A percentile compares a stretch with the other conserved stretches of the same genome.
Evolutionary conservation across 148 eudicot species (phyloP).

Genomic region (Fagopyrum esculentum): DNA sequence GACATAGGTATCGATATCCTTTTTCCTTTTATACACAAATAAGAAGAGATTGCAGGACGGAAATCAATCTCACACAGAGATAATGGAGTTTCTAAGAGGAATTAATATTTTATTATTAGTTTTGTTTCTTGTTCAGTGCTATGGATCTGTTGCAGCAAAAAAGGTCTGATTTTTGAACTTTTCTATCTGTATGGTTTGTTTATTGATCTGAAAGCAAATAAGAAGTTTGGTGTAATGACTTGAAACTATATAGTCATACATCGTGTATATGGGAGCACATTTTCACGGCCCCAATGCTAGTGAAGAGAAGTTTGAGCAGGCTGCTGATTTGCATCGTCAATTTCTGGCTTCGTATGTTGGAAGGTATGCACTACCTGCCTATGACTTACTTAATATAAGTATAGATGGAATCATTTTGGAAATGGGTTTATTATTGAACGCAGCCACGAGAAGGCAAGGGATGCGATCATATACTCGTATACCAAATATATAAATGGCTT

Average conservation of each 20-base stretch:
- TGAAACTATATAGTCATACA: constrained; percentile 28
- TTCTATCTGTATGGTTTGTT: too few relatives aligned
- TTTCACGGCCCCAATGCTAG: constrained; percentile 15
- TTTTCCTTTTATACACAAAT: too few relatives aligned
- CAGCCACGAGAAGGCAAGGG: constrained; percentile 44
- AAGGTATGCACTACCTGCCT: constrained; percentile 29
- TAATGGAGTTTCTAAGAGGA: too few relatives aligned
- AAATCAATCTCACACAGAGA: too few relatives aligned
- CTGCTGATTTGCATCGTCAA: constrained; percentile 32
- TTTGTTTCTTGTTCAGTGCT: too few relatives aligned
- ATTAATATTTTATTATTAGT: too few relatives aligned
- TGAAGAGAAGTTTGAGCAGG: constrained; percentile 22
- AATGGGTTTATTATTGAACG: neutral
- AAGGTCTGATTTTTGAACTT: too few relatives aligned
- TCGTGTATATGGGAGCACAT: constrained; percentile 67
- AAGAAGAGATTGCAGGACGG: too few relatives aligned
- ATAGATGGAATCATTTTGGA: neutral
- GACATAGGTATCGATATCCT: too few relatives aligned
- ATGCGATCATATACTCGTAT: constrained; percentile 53
- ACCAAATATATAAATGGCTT: constrained; percentile 52
- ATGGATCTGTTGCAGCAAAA: too few relatives aligned
- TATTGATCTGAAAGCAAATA: too few relatives aligned
- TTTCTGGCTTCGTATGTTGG: constrained; percentile 50
- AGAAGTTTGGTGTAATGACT: too few relatives aligned
- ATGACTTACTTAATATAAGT: neutral